phyloP scores from a whole-genome alignment of 257 asterid species.

The Lithospermum erythrorhizon region DNA sequence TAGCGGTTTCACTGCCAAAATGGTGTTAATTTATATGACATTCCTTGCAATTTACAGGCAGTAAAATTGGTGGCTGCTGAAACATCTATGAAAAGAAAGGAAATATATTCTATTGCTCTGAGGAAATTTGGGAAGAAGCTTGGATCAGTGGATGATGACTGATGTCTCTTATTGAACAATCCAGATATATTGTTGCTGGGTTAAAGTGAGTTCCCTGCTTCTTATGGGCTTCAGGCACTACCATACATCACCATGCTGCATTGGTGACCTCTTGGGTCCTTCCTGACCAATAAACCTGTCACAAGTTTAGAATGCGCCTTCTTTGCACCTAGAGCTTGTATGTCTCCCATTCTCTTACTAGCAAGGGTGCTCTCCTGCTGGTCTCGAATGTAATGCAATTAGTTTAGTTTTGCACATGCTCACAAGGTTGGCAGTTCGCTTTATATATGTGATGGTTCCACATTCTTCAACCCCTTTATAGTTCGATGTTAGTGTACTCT shows the following conservation, averaged over 20 bases:
- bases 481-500: too few species aligned
- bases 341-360: neutral
- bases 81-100: conserved; percentile 47
- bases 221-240: neutral
- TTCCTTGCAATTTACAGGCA: conserved; percentile 41
- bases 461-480: too few species aligned
- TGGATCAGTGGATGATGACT: conserved; percentile 21
- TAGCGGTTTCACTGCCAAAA: neutral
- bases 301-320: neutral
- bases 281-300: neutral
- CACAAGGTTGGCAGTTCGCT: too few species aligned
- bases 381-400: neutral
- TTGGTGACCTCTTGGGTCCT: neutral
- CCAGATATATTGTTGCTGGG: neutral
- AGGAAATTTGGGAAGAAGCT: conserved; percentile 54
- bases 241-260: neutral
- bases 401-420: neutral
- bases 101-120: conserved; percentile 54
- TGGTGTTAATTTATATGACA: neutral
- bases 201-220: conserved; percentile 7
- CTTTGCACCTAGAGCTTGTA: neutral
- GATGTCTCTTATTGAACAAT: conserved; percentile 8
- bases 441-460: too few species aligned
- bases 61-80: conserved; percentile 82
- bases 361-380: neutral